Conservation (phyloP, 2,329 filamentous ascomycete genomes). For the Microcera coccophila region DNA sequence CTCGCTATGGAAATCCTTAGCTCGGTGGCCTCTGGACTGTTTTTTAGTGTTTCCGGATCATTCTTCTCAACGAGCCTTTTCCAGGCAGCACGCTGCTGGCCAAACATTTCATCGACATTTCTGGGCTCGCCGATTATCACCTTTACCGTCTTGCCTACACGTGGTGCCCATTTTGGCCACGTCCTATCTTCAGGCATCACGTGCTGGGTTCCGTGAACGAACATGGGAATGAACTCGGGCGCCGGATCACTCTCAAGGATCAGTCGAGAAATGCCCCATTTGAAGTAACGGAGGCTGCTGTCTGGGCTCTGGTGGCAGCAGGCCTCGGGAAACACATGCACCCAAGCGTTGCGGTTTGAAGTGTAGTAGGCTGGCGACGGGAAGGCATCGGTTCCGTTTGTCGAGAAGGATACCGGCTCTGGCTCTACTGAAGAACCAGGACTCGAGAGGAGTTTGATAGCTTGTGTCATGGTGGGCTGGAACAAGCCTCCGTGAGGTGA, state of each 20-base stretch:
- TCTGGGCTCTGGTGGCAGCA: constrained; percentile 83
- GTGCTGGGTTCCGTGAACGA: constrained; percentile 83
- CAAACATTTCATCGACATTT: constrained; percentile 71
- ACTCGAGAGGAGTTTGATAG: constrained; percentile 74
- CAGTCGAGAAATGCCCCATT: constrained; percentile 89
- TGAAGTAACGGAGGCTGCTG: constrained; percentile 88
- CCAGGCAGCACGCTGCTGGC: constrained; percentile 73
- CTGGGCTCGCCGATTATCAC: constrained; percentile 77
- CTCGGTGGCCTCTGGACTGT: constrained; percentile 61
- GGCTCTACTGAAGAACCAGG: constrained; percentile 22
- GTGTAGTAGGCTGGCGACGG: constrained; percentile 68
- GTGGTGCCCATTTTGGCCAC: constrained; percentile 78
- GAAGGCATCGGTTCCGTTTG: constrained; percentile 62
- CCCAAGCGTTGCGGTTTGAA: constrained; percentile 71
- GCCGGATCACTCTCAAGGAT: constrained; percentile 86
- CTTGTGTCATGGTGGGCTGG: constrained; percentile 83
- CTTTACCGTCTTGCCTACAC: constrained; percentile 64
- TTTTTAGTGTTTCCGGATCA: constrained; percentile 44
- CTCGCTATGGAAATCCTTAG: constrained; percentile 71
- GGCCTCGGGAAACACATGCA: constrained; percentile 95
- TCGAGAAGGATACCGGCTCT: constrained; percentile 54
- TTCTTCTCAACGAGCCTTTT: constrained; percentile 54
- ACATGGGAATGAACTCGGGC: constrained; percentile 88
- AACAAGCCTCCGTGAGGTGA: constrained; percentile 80
- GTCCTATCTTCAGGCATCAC: constrained; percentile 81